These are phyloP conservation scores for Metschnikowia drakensbergensis DNA, from an alignment of 805 yeast species.

Conservation along the genomic window DNA sequence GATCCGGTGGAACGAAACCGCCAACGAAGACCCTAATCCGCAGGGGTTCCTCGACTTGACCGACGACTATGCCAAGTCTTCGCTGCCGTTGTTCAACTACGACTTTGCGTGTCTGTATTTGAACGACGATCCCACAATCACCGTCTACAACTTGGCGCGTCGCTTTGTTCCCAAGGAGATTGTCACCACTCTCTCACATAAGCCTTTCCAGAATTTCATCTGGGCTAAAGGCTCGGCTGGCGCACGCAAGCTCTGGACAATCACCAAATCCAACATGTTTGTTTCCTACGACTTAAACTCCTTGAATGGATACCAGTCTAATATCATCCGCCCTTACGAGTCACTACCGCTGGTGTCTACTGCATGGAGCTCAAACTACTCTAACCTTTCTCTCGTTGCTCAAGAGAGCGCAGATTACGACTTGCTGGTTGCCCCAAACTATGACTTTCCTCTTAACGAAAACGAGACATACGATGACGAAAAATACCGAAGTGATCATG, in stretches of 20 bases:
- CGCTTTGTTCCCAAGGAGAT: conserved; percentile 74
- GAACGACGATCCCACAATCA: conserved; percentile 67
- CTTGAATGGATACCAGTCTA: conserved; percentile 16
- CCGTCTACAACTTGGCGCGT: conserved; percentile 66
- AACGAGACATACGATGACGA: conserved; percentile 1
- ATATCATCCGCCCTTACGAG: conserved; percentile 40
- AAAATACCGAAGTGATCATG: background rate
- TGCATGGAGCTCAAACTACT: conserved; percentile 54
- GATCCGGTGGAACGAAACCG: conserved; percentile 55
- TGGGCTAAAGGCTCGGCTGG: conserved; percentile 32
- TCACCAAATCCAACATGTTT: conserved; percentile 39
- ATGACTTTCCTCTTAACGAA: background rate
- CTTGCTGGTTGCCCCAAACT: conserved; percentile 7
- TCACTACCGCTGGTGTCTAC: conserved; percentile 49
- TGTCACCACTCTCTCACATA: conserved; percentile 45
- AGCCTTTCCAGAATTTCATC: conserved; percentile 40
- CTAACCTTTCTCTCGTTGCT: conserved; percentile 48
- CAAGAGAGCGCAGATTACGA: conserved; percentile 48
- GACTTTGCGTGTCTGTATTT: conserved; percentile 71
- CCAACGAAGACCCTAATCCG: conserved; percentile 30
- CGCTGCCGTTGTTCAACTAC: conserved; percentile 44
- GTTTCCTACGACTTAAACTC: conserved; percentile 32
- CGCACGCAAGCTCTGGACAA: conserved; percentile 34
- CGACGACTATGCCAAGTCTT: conserved; percentile 19
- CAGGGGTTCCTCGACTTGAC: conserved; percentile 8